Percentiles rank a stretch among this genome's conserved stretches.
phyloP scores from a whole-genome alignment of 495 filamentous ascomycete genomes.

The Xylaria sp. region DNA sequence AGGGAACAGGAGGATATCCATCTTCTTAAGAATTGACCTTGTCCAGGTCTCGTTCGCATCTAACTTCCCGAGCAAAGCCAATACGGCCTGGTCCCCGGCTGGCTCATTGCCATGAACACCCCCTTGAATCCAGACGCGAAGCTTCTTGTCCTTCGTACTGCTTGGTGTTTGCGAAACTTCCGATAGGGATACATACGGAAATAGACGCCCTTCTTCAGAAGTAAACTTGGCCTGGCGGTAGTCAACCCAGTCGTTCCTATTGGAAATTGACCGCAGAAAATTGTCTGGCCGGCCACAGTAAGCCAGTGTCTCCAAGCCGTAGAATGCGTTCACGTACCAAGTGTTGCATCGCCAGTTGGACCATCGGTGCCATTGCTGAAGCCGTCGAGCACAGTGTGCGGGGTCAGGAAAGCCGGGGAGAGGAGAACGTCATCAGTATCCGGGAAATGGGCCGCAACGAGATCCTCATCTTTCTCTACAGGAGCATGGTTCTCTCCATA shows the following conservation, averaged over 20 bases:
- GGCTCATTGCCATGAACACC: constrained; percentile 44
- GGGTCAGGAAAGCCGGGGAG: constrained; percentile 37
- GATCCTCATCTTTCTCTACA: constrained; percentile 35
- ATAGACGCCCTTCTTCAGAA: constrained; percentile 38
- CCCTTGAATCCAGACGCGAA: constrained; percentile 41
- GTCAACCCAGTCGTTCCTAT: constrained; percentile 33
- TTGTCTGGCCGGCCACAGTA: constrained; percentile 24
- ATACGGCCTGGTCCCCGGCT: constrained; percentile 37
- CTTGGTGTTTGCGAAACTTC: not conserved
- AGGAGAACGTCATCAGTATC: constrained; percentile 35
- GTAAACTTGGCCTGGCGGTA: constrained; percentile 37
- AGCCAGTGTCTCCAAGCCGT: not conserved
- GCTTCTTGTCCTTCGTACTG: constrained; percentile 23
- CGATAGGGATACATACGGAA: constrained; percentile 38
- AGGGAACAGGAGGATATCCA: constrained; percentile 38
- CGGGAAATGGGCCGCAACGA: constrained; percentile 38
- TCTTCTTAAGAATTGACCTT: constrained; percentile 27
- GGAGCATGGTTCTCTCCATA: constrained; percentile 38
- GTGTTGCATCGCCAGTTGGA: constrained; percentile 35
- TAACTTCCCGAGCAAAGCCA: constrained; percentile 40
- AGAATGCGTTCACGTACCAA: constrained; percentile 28
- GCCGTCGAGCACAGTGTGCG: constrained; percentile 28
- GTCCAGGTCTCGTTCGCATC: constrained; percentile 34
- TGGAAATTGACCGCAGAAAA: constrained; percentile 33
- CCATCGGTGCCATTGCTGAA: constrained; percentile 38